phyloP scores from a whole-genome alignment of 2,329 filamentous ascomycete species.

The Penicillium sp. region DNA sequence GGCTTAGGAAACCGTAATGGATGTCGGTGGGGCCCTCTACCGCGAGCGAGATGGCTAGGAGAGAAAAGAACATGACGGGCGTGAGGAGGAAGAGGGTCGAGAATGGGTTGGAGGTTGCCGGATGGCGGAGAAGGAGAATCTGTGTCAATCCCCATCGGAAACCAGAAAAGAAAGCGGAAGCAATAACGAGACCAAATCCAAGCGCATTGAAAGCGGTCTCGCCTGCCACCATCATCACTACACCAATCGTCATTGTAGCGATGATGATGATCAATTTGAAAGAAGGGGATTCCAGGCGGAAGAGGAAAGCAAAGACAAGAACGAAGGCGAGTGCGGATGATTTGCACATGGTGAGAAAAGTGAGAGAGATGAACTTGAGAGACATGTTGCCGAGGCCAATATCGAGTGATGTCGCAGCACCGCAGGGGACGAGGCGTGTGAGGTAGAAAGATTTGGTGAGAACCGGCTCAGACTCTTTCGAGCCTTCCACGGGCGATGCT shows the following conservation, averaged over 20 bases:
- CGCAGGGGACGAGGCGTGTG: constrained; percentile 87
- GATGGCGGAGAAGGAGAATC: constrained; percentile 89
- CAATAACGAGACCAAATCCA: constrained; percentile 90
- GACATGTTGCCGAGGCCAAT: constrained; percentile 96
- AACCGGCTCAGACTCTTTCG: constrained; percentile 57
- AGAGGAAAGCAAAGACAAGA: constrained; percentile 90
- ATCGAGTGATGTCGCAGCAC: constrained; percentile 88
- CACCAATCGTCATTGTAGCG: constrained; percentile 84
- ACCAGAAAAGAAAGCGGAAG: constrained; percentile 90
- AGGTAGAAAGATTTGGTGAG: constrained; percentile 93
- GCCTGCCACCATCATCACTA: constrained; percentile 97
- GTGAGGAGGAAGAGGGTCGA: constrained; percentile 97
- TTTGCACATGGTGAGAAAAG: constrained; percentile 99
- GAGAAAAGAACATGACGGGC: constrained; percentile 88
- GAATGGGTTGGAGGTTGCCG: constrained; percentile 94
- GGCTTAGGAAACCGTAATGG: constrained; percentile 61
- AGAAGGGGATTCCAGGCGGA: constrained; percentile 85
- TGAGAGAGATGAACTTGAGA: constrained; percentile 92
- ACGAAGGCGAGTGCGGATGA: constrained; percentile 95
- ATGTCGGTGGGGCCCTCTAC: constrained; percentile 78
- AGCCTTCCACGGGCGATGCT: constrained; percentile 46
- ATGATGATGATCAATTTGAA: constrained; percentile 86
- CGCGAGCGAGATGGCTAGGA: constrained; percentile 78
- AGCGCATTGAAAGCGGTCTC: constrained; percentile 85
- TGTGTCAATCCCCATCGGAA: constrained; percentile 99